A percentile compares a stretch with the other conserved stretches of the same genome.
These are phyloP conservation scores for Teratosphaeria destructans DNA, from an alignment of 2,329 filamentous ascomycete genomes.

Conservation along the genomic window DNA sequence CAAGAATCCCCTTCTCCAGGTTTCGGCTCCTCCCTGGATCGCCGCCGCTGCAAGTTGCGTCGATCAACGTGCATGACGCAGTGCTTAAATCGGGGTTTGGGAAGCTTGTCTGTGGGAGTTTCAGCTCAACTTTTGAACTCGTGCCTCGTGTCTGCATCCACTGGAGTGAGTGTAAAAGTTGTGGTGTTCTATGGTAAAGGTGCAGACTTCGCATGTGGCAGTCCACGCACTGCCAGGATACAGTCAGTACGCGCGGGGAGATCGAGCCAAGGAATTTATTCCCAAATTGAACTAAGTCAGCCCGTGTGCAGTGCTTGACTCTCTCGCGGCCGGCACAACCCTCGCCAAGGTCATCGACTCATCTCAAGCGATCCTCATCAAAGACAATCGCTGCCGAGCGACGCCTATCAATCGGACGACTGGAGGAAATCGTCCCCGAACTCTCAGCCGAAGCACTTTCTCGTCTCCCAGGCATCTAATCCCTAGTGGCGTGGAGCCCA, in stretches of 20 bases:
- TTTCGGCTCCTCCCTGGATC: background rate
- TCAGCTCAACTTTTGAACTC: slow-evolving; percentile 9
- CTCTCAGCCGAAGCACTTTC: background rate
- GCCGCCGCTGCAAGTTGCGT: background rate
- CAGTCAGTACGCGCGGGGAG: background rate
- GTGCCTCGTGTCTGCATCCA: background rate
- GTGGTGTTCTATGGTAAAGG: slow-evolving; percentile 5
- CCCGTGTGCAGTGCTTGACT: background rate
- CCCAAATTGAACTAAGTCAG: background rate
- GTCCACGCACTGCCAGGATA: background rate
- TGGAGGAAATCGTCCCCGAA: background rate
- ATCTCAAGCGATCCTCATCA: background rate
- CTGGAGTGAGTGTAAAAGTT: slow-evolving; percentile 3
- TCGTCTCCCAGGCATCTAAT: background rate
- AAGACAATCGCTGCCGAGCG: background rate
- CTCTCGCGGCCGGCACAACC: background rate
- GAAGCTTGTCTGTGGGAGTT: background rate
- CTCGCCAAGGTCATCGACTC: background rate
- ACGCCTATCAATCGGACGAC: background rate
- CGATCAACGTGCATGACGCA: background rate
- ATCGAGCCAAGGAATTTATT: background rate
- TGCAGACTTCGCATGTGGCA: background rate
- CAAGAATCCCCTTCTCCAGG: background rate
- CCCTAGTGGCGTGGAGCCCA: background rate
- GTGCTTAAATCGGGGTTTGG: background rate